Base-by-base conservation (phyloP, 2,329 filamentous ascomycete genomes). In the Colletotrichum salicis region DNA sequence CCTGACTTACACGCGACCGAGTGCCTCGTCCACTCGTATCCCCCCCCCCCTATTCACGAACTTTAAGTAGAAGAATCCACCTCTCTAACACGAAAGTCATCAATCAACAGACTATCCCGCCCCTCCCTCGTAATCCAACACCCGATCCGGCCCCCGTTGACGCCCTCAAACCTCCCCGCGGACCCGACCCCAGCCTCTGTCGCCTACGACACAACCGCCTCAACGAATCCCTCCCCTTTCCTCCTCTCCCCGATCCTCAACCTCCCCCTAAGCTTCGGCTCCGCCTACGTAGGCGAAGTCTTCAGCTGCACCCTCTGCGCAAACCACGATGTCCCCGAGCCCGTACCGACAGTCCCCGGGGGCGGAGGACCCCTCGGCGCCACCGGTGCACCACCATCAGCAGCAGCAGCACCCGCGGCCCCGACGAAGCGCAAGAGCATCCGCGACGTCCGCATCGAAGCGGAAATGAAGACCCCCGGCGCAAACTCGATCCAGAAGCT, bases 261-360 rank as follows among this genome's bases (percentile, higher is more conserved):
- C 58, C 91, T 98, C 1, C 96, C 96, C 11, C 92, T 95, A 19
- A 93, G 94, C 0, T 98, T 99, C 80, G 96, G 95, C 56, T 96
- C 94, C 13, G 95, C 96, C 10, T 98, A 98, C 80, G 96, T 98
- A 24, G 96, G 96, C 77, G 95, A 98, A 84, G 94, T 92, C 0
- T 98, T 99, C 83, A 92, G 92, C 74, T 99, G 96, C 83, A 97
- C 96, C 1, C 87, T 98, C 27, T 97, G 95, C 83, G 95, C 94
- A n/a, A 98, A 97, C 85, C 96, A 98, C 80, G 96, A 98, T 83
- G 72, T 84, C 83, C 57, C 77, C 11, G 78, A 76, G 24, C 27
- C 71, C 75, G 61, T 76, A 52, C 48, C 70, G 27, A 37, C 68
- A 5, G 48, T 56, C 1, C 27, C 27, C 4, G 51, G 73, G 12